These are phyloP conservation scores for Salix arbutifolia DNA, from an alignment of 345 rosid species.

Conservation along the genomic window DNA sequence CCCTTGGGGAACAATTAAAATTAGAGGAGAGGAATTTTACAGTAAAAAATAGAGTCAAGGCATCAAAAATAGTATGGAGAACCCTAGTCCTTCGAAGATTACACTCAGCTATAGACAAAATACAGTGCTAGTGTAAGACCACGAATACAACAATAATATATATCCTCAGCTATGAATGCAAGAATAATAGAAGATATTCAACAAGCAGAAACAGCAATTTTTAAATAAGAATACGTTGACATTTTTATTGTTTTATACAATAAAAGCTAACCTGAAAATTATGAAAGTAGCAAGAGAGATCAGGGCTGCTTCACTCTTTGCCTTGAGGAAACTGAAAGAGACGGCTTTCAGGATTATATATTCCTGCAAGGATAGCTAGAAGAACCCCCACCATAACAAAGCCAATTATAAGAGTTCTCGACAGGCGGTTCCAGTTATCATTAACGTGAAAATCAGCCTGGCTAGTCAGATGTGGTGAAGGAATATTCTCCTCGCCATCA, in stretches of 20 bases:
- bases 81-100: neutral
- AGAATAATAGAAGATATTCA: neutral
- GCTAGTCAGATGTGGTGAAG: slow-evolving; percentile 11
- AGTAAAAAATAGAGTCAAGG: too few species aligned
- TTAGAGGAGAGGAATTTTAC: too few species aligned
- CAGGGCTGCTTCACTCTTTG: neutral
- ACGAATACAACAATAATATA: neutral
- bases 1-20: too few species aligned
- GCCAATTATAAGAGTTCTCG: slow-evolving; percentile 57
- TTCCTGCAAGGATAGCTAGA: slow-evolving; percentile 50
- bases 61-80: too few species aligned
- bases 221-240: too few species aligned
- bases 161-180: neutral
- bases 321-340: slow-evolving; percentile 36
- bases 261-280: neutral
- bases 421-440: slow-evolving; percentile 43
- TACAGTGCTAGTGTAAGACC: too few species aligned
- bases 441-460: slow-evolving; percentile 32
- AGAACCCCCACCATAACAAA: slow-evolving; percentile 63
- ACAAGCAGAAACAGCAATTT: neutral
- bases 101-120: neutral
- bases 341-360: slow-evolving; percentile 53
- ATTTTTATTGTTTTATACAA: neutral
- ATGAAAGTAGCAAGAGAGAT: neutral
- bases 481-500: slow-evolving; percentile 30